Evolutionary conservation across 139 green algal species (phyloP), one percentile per base, ranked within the genome.

Genomic region (Nannochloris sp.): DNA sequence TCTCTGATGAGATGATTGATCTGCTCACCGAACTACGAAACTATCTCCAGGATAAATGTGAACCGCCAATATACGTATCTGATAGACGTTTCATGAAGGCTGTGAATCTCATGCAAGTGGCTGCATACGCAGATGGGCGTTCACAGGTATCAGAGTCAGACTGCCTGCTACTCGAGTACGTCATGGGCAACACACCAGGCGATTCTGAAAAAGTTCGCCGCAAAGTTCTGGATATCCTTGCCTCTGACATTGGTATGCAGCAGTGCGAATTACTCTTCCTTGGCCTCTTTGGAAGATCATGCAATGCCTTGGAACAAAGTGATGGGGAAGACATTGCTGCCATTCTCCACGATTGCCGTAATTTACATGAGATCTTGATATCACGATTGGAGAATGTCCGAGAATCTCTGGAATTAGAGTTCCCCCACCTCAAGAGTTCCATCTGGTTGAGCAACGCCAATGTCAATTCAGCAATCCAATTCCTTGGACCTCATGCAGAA

Each of bases 151-250:
- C 65, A 3, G 67, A 86, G 70, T 85, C 84, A 56, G 90, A 96
- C 76, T 85, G 72, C 44, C 78, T 96, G 63, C 82, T 96, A 74
- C 79, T 96, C 63, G 78, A 91, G 72, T 84, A 95, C 74, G 70
- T 94, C 36, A 71, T 96, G 67, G 92, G 90, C 84, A 73, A 89
- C 67, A 68, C 67, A 43, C 84, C 87, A 3, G 84, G 90, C 14
- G 77, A 94, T 61, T 68, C 69, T 8, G 72, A 84, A 20, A 78
- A 77, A 59, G 87, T 96, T 28, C 57, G 71, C n/a, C 86, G 94
- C 56, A 95, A 76, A 74, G 49, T 96, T 57, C 64, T 95, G 36
- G 59, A 57, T 9, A 74, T 84, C 36, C 69, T 96, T 23, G 75
- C 73, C 25, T 70, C 74, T 28, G 82, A 92, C 64, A 75, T 88